Evolutionary conservation across 2,329 filamentous ascomycete species (phyloP), one percentile per base, ranked within the genome.

Genomic region (Kalmusia sp.): DNA sequence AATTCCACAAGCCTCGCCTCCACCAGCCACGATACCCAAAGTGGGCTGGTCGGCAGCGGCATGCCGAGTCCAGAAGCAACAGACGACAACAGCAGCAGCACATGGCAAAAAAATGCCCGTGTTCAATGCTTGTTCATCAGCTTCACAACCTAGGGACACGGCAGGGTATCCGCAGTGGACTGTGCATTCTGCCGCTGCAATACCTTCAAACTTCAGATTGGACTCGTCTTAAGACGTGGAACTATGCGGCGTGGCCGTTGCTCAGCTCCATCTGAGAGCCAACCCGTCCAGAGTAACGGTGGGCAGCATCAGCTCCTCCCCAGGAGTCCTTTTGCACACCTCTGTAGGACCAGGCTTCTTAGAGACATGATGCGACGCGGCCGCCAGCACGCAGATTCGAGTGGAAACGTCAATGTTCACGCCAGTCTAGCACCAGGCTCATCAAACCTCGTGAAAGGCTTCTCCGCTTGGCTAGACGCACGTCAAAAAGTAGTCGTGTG

Each of bases 401-500:
- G 45, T 44, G 50, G 45, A 31, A 37, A 35, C 33, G 40, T 30
- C 30, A 40, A 49, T 30, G 46, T 47, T 27, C 52, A 48, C 40
- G 48, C 48, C 40, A 24, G 34, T 31, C 52, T 54, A 34, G 49
- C 49, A 50, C 38, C 35, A 47, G 49, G 46, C 56, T 21, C 52
- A 56, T 61, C 55, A 61, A 64, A 59, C 58, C 54, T 60, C 51
- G 62, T 63, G 51, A 55, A 59, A 54, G 61, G 55, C 65, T 53
- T 60, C 58, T 43, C 54, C 54, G 54, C 64, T 69, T 66, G 63
- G 62, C 65, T 61, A 60, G 55, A 60, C 54, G 63, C 62, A 65
- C 57, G 67, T 64, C 65, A 69, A 53, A 62, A 63, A 63, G 62
- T 63, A 69, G 62, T 59, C 57, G 55, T 64, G 63, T 65, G 61